Conservation (phyloP, 805 yeast species). For the Candida ascalaphidarum region DNA sequence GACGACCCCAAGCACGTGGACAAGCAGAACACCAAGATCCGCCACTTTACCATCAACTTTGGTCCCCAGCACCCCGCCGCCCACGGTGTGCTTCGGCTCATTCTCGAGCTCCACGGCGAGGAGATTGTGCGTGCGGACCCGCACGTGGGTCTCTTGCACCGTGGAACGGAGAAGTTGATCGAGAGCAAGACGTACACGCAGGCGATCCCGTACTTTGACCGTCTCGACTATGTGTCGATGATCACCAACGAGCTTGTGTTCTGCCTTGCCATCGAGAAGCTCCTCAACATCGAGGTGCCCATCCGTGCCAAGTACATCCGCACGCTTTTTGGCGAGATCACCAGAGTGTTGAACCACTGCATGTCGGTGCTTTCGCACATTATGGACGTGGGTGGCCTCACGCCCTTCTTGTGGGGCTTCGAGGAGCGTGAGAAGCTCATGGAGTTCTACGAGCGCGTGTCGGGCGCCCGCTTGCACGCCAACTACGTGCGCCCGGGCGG, state of each 20-base stretch:
- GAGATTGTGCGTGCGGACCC: constrained; percentile 84
- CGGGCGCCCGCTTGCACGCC: constrained; percentile 84
- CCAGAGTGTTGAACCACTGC: constrained; percentile 74
- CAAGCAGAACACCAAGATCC: constrained; percentile 47
- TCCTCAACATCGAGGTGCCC: constrained; percentile 78
- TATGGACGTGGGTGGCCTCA: constrained; percentile 91
- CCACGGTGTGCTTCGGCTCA: constrained; percentile 83
- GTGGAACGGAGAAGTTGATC: constrained; percentile 86
- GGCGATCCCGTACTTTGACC: constrained; percentile 83
- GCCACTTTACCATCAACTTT: constrained; percentile 84
- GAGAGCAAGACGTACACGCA: constrained; percentile 82
- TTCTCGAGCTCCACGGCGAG: constrained; percentile 81
- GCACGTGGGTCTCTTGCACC: constrained; percentile 78
- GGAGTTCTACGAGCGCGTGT: constrained; percentile 88
- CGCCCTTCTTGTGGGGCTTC: constrained; percentile 91
- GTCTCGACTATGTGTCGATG: constrained; percentile 79
- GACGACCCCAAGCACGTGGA: constrained; percentile 35
- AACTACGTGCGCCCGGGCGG: constrained; percentile 92
- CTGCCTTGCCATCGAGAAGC: constrained; percentile 75
- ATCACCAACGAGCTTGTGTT: constrained; percentile 88
- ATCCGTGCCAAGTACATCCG: constrained; percentile 78
- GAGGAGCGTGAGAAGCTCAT: constrained; percentile 89
- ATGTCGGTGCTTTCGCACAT: constrained; percentile 85
- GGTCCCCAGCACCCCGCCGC: constrained; percentile 97
- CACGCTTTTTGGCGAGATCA: constrained; percentile 80